Evolutionary conservation across 495 filamentous ascomycete species (phyloP), one percentile per base, ranked within the genome.

Genomic region (Glarea lozoyensis): DNA sequence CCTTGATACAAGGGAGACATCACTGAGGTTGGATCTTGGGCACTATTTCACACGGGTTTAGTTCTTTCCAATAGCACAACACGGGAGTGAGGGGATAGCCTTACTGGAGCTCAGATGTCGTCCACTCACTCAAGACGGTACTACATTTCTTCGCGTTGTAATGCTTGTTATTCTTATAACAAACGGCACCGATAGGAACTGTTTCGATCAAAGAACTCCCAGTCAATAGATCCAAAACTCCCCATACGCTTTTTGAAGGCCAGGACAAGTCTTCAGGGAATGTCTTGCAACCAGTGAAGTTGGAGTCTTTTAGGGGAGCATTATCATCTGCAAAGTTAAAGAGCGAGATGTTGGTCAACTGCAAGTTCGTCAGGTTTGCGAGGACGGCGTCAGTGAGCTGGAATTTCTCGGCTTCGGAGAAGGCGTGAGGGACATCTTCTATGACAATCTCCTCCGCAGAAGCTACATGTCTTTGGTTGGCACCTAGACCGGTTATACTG

Each of bases 201-300:
- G 69, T 73, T 42, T 72, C 62, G 43, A 72, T 72, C 11, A 79
- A 59, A 2, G 66, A 61, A 25, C 69, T 70, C n/a, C 63, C 70
- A 5, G 71, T 56, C 4, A 69, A 52, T 2, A 59, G 36, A 45
- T 75, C 62, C 25, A 78, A 68, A 12, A 63, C 44, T 1, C 52
- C 48, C 63, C 68, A 72, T 6, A 57, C 55, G 5, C 52, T 36
- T 0, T 49, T 25, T 2, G 56, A 59, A 0, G 72, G 70, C 70
- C 69, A 75, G 4, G 37, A 34, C 7, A 29, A n/a, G 25, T n/a
- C n/a, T 7, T n/a, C 25, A 29, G 25, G 25, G 25, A n/a, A 7
- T 7, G 25, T 29, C 25, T 29, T 29, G 25, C 25, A 29, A n/a
- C 25, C 25, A 7, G n/a, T 7, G 25, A 7, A 7, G 25, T 7